phyloP scores from a whole-genome alignment of 2,329 filamentous ascomycete genomes.

The Stachybotrys elegans region DNA sequence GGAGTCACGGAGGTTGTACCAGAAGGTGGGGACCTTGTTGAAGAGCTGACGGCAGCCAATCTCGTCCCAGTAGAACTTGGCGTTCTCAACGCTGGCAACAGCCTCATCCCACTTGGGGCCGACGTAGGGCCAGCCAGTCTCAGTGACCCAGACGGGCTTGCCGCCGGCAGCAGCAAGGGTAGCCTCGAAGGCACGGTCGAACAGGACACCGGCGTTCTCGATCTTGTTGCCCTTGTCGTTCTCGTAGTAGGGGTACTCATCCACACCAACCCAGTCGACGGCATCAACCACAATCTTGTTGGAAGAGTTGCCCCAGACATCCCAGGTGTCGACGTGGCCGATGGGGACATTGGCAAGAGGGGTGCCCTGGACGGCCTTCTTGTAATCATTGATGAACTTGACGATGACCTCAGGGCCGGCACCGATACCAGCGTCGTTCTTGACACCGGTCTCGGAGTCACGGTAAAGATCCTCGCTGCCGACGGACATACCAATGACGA shows the following conservation, averaged over 20 bases:
- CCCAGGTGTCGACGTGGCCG: constrained; percentile 67
- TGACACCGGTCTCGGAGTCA: constrained; percentile 52
- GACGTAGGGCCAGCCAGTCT: constrained; percentile 60
- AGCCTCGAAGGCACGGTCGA: constrained; percentile 43
- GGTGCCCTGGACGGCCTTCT: constrained; percentile 46
- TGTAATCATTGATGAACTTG: constrained; percentile 62
- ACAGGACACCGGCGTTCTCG: constrained; percentile 48
- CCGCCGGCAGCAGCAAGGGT: constrained; percentile 39
- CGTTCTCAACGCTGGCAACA: constrained; percentile 50
- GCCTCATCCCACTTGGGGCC: constrained; percentile 51
- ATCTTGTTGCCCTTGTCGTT: constrained; percentile 50
- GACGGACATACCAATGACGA: constrained; percentile 60
- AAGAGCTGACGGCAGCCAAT: constrained; percentile 57
- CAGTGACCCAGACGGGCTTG: constrained; percentile 57
- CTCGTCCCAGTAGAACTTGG: constrained; percentile 58
- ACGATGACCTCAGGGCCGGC: constrained; percentile 54
- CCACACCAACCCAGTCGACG: constrained; percentile 59
- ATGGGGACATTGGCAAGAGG: constrained; percentile 43
- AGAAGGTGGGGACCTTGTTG: constrained; percentile 51
- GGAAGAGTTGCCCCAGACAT: constrained; percentile 53
- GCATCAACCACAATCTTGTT: constrained; percentile 58
- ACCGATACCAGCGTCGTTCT: constrained; percentile 58
- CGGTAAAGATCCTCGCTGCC: constrained; percentile 66
- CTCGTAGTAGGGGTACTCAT: constrained; percentile 65
- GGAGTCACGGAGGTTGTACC: constrained; percentile 58